Conservation (phyloP, 306 rosid genomes). For the Comarum palustre region DNA sequence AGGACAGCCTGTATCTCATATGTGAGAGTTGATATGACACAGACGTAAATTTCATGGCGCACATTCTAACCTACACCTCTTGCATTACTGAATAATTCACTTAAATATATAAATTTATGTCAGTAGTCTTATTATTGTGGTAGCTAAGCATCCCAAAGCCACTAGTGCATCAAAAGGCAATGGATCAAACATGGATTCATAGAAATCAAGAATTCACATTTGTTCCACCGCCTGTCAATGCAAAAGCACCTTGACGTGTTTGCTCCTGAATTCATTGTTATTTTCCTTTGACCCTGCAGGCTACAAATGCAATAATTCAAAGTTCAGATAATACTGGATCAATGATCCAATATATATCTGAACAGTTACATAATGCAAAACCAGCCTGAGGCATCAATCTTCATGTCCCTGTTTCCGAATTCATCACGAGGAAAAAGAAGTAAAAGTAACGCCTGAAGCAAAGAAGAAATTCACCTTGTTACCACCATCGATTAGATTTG, state of each 20-base stretch:
- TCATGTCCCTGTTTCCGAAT: neutral
- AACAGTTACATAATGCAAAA: neutral
- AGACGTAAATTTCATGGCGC: no score
- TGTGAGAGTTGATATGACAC: no score
- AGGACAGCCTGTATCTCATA: no score
- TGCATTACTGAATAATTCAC: no score
- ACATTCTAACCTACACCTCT: no score
- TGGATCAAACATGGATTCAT: conserved; percentile 57
- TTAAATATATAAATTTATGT: no score
- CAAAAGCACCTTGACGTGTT: conserved; percentile 32
- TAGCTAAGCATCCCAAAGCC: conserved; percentile 12
- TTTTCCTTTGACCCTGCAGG: neutral
- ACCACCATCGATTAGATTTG: conserved; percentile 50
- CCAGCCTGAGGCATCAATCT: neutral
- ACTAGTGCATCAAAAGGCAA: conserved; percentile 38
- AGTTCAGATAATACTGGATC: conserved; percentile 11
- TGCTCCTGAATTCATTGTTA: neutral
- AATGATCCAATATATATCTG: neutral
- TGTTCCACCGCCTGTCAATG: conserved; percentile 74
- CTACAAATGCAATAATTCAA: neutral
- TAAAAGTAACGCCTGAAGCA: neutral
- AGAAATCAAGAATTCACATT: conserved; percentile 54
- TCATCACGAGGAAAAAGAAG: neutral
- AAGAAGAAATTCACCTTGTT: conserved; percentile 28
- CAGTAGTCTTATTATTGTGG: neutral